These are phyloP conservation scores for Tylopilus sp. DNA, from an alignment of 1,284 basidiomycete species.

Conservation along the genomic window DNA sequence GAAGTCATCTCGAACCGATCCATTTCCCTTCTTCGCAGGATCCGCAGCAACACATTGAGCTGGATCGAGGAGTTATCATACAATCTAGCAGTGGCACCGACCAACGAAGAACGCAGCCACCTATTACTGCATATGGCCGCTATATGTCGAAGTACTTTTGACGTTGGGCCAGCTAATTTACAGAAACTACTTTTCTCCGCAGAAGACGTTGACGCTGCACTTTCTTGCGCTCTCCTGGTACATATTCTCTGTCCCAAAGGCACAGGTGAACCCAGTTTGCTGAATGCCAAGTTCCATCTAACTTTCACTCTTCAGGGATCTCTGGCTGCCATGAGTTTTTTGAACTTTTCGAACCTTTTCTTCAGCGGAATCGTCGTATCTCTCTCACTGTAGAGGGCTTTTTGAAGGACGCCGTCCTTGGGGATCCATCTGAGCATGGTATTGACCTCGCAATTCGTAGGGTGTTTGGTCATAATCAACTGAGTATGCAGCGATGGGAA, in stretches of 20 bases:
- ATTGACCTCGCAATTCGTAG: slow-evolving; percentile 48
- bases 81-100: slow-evolving; percentile 35
- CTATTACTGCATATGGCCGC: slow-evolving; percentile 40
- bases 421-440: slow-evolving; percentile 19
- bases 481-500: neutral
- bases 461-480: slow-evolving; percentile 32
- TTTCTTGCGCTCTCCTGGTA: slow-evolving; percentile 50
- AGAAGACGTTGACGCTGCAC: slow-evolving; percentile 42
- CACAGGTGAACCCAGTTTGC: too few species aligned
- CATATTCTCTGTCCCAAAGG: too few species aligned
- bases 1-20: slow-evolving; percentile 17
- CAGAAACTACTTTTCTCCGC: slow-evolving; percentile 29
- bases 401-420: slow-evolving; percentile 20
- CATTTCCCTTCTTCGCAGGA: slow-evolving; percentile 38
- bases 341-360: slow-evolving; percentile 23
- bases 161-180: slow-evolving; percentile 41
- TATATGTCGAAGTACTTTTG: slow-evolving; percentile 55
- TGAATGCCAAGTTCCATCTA: too few species aligned
- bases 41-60: slow-evolving; percentile 25
- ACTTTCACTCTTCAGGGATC: too few species aligned
- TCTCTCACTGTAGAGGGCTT: slow-evolving; percentile 39
- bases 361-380: slow-evolving; percentile 43
- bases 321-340: neutral
- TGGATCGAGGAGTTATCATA: slow-evolving; percentile 35
- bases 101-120: too few species aligned